Evolutionary conservation across 176 grass and related monocot genomes (phyloP).

Genomic region (Oryza meridionalis): DNA sequence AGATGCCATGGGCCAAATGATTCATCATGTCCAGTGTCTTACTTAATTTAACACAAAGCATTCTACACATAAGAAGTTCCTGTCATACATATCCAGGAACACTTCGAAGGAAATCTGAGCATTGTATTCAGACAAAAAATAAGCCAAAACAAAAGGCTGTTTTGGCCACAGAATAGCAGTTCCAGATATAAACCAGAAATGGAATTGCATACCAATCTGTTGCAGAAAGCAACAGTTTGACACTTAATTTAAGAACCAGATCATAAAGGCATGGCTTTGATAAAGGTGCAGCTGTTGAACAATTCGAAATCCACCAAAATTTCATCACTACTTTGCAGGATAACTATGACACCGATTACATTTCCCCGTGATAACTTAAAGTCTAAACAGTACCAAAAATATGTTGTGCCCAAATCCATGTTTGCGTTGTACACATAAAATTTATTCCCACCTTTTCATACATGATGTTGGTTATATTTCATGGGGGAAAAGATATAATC

Average conservation of each 20-base stretch:
- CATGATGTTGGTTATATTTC: conserved; percentile 10
- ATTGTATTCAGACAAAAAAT: background rate
- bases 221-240: background rate
- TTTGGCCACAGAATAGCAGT: conserved; percentile 10
- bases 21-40: conserved; percentile 34
- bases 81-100: background rate
- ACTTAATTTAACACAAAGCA: conserved; percentile 33
- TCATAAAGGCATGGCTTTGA: background rate
- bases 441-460: background rate
- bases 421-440: background rate
- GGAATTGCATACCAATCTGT: background rate
- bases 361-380: background rate
- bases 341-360: conserved; percentile 5
- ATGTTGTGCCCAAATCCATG: background rate
- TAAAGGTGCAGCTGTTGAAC: background rate
- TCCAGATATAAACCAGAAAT: conserved; percentile 27
- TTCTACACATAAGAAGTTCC: background rate
- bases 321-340: conserved; percentile 2
- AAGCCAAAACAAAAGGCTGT: conserved; percentile 19
- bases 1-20: conserved; percentile 36
- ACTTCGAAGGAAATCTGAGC: background rate
- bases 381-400: background rate
- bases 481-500: background rate
- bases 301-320: conserved; percentile 8
- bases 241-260: conserved; percentile 3